Conservation (phyloP, 83 land plant genomes). For the Picea abies region DNA sequence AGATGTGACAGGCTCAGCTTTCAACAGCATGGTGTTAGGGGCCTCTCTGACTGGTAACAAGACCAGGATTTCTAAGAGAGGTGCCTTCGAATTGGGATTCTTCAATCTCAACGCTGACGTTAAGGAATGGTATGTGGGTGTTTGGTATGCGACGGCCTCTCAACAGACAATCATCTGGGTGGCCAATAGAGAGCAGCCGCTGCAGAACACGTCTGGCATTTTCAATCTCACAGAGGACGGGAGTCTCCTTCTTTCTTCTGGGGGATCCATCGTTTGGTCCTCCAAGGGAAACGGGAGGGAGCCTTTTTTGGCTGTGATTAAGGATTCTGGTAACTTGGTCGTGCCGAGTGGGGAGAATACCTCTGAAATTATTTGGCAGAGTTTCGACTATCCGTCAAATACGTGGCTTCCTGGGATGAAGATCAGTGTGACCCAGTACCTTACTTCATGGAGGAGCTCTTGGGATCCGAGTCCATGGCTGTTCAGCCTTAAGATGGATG, state of each 20-base stretch:
- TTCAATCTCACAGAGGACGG: slow-evolving; percentile 18
- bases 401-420: background rate
- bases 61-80: background rate
- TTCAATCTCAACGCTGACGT: slow-evolving; percentile 22
- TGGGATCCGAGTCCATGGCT: slow-evolving; percentile 20
- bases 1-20: background rate
- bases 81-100: slow-evolving; percentile 40
- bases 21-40: background rate
- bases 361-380: slow-evolving; percentile 19
- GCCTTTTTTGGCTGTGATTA: too few species aligned
- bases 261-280: background rate
- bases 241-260: background rate
- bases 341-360: background rate
- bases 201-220: background rate
- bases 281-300: background rate
- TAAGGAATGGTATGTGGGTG: slow-evolving; percentile 30
- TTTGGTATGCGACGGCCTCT: slow-evolving; percentile 37
- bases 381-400: slow-evolving; percentile 39
- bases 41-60: background rate
- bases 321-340: too few species aligned
- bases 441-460: too few species aligned
- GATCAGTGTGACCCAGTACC: too few species aligned
- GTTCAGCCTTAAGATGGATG: slow-evolving; percentile 32
- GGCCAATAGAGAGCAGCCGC: slow-evolving; percentile 46
- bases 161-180: slow-evolving; percentile 43